Evolutionary conservation across 495 filamentous ascomycete genomes (phyloP), one percentile per base, ranked within the genome.

Genomic region (Penicillium odoratum): DNA sequence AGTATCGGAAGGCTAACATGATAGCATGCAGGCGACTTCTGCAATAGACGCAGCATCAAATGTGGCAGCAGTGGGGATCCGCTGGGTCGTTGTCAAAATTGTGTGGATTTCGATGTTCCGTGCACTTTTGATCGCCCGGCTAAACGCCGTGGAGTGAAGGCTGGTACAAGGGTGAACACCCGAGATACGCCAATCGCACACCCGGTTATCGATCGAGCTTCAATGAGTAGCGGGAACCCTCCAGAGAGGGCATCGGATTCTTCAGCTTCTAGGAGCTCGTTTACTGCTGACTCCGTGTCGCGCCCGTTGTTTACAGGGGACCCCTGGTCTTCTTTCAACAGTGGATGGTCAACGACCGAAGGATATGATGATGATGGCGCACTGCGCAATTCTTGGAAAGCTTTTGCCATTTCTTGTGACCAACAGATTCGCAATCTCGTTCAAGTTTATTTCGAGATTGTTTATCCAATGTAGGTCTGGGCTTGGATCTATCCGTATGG

Each of bases 121-220:
- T 93, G 89, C 68, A 92, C 88, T 47, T 90, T 86, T 65, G 75
- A 85, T 47, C 74, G 89, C 53, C 84, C 85, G 28, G 88, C 84
- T 67, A 85, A 86, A 61, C 80, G 89, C 10, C 81, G 89, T 54
- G 89, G 89, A 43, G 66, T 70, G 46, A 70, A 70, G 46, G 67
- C 67, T 50, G 67, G 67, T 40, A 58, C 56, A 18, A 58, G 52
- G 29, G 47, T 33, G 38, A 48, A 40, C 36, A n/a, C 25, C 7
- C 62, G 54, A 13, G 62, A 68, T 18, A 51, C 53, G 1, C 55
- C 57, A n/a, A 36, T 42, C 34, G 11, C 28, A 18, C 59, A 18
- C 15, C 16, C 50, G 8, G 34, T 49, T 26, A 43, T 18, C 5
- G 65, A 62, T 11, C 34, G 29, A 47, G 29, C 42, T 8, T 40